Percentiles rank a stretch among this genome's conserved stretches.
Evolutionary conservation across 2,329 filamentous ascomycete genomes (phyloP).

Genomic region (Clonostachys solani): DNA sequence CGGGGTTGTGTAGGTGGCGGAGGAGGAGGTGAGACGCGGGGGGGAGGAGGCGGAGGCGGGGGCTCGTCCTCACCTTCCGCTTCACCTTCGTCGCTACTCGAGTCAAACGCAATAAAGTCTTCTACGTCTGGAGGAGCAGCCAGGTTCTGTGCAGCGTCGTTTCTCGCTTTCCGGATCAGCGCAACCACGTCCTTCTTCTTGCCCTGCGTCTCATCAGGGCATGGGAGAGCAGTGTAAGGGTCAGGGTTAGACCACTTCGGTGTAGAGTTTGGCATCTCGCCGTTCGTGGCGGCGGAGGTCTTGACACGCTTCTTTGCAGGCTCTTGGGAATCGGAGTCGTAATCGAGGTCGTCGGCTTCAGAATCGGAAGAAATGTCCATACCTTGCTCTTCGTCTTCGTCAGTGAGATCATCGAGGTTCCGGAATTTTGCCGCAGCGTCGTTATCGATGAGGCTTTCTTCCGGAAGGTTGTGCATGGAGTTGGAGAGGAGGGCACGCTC

Average conservation of each 20-base stretch:
- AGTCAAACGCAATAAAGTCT: slow-evolving; percentile 87
- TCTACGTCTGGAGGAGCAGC: slow-evolving; percentile 55
- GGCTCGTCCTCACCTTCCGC: slow-evolving; percentile 14
- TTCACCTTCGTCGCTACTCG: slow-evolving; percentile 51
- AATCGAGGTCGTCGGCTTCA: slow-evolving; percentile 21
- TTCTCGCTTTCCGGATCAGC: slow-evolving; percentile 84
- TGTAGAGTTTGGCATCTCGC: slow-evolving; percentile 33
- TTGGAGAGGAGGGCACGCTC: slow-evolving; percentile 46
- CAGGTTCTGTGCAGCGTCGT: slow-evolving; percentile 40
- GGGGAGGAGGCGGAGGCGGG: slow-evolving; percentile 9
- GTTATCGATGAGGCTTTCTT: slow-evolving; percentile 40
- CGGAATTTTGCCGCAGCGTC: slow-evolving; percentile 46
- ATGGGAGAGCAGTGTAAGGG: slow-evolving; percentile 84
- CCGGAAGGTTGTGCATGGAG: slow-evolving; percentile 31
- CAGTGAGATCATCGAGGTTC: slow-evolving; percentile 52
- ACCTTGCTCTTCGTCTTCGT: slow-evolving; percentile 55
- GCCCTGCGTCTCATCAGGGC: slow-evolving; percentile 64
- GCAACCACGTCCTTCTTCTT: slow-evolving; percentile 88
- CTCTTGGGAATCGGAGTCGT: slow-evolving; percentile 6
- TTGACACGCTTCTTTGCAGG: slow-evolving; percentile 30
- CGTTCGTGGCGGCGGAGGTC: slow-evolving; percentile 18
- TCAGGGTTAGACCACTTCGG: slow-evolving; percentile 97
- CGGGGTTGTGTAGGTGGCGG: slow-evolving; percentile 10
- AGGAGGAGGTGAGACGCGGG: slow-evolving; percentile 10
- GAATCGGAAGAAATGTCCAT: slow-evolving; percentile 54